Conservation (phyloP, 2,329 filamentous ascomycete species). For the Trichoderma sp. region DNA sequence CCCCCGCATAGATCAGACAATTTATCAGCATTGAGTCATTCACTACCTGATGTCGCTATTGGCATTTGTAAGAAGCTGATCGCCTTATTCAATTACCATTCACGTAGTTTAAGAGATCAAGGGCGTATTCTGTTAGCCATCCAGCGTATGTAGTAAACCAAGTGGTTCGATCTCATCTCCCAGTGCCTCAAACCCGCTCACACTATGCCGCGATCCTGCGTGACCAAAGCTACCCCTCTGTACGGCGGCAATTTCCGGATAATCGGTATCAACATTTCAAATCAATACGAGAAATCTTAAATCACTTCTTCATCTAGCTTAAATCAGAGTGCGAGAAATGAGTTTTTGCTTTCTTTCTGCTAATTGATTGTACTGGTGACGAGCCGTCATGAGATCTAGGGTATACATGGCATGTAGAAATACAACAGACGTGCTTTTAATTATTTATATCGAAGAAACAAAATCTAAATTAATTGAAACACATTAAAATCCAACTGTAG, state of each 20-base stretch:
- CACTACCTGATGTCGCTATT: too few relatives aligned
- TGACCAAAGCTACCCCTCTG: neutral
- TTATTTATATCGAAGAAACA: too few relatives aligned
- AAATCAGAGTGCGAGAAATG: neutral
- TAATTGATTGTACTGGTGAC: neutral
- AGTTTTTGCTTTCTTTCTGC: neutral
- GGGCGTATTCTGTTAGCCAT: fast-evolving
- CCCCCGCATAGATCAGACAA: neutral
- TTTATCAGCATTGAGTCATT: neutral
- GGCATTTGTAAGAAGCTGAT: too few relatives aligned
- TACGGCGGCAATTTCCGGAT: neutral
- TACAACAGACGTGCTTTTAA: neutral
- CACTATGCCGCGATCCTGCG: neutral
- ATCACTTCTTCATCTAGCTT: neutral
- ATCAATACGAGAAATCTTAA: neutral
- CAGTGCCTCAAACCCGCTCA: neutral
- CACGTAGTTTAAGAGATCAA: neutral
- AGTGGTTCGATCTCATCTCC: neutral
- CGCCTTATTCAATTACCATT: neutral
- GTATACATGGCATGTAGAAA: neutral
- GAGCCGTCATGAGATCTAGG: neutral
- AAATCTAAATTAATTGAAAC: too few relatives aligned
- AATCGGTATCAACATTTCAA: neutral
- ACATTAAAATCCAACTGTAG: too few relatives aligned
- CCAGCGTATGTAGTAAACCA: neutral